phyloP scores from a whole-genome alignment of 2,329 filamentous ascomycete genomes.

The Nemania diffusa region DNA sequence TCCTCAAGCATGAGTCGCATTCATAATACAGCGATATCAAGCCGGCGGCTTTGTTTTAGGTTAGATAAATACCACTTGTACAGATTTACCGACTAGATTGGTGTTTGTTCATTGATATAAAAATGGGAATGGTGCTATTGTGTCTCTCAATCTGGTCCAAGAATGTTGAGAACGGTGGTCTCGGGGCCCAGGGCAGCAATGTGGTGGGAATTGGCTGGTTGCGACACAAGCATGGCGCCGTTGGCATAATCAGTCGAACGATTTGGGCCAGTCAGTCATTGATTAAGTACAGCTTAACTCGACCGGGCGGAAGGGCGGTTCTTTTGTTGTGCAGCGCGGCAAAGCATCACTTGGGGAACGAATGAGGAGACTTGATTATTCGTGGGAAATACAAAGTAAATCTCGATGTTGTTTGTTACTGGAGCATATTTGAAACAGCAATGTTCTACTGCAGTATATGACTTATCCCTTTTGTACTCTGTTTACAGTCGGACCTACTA shows the following conservation, averaged over 20 bases:
- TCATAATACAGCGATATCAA: conserved; percentile 19
- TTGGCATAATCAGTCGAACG: conserved; percentile 4
- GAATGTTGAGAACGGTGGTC: not conserved
- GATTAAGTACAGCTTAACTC: not conserved
- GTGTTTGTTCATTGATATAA: not conserved
- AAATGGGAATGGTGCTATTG: not conserved
- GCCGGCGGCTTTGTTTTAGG: conserved; percentile 14
- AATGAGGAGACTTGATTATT: not conserved
- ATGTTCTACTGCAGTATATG: not conserved
- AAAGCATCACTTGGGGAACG: not conserved
- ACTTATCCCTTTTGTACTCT: not conserved
- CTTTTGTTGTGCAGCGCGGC: conserved; percentile 6
- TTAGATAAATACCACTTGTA: conserved; percentile 22
- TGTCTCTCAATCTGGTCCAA: not conserved
- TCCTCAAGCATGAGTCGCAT: conserved; percentile 18
- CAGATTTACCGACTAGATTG: not conserved
- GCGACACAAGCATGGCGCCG: conserved; percentile 14
- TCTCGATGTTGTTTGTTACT: not conserved
- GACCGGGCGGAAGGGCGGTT: conserved; percentile 1
- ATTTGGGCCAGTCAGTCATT: conserved; percentile 12
- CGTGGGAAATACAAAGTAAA: not conserved
- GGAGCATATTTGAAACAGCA: not conserved
- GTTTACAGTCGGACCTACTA: not conserved
- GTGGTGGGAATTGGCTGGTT: conserved; percentile 23
- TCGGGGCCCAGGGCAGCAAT: conserved; percentile 3